Conservation (phyloP, 148 eudicot genomes). For the Amaranthus palmeri region DNA sequence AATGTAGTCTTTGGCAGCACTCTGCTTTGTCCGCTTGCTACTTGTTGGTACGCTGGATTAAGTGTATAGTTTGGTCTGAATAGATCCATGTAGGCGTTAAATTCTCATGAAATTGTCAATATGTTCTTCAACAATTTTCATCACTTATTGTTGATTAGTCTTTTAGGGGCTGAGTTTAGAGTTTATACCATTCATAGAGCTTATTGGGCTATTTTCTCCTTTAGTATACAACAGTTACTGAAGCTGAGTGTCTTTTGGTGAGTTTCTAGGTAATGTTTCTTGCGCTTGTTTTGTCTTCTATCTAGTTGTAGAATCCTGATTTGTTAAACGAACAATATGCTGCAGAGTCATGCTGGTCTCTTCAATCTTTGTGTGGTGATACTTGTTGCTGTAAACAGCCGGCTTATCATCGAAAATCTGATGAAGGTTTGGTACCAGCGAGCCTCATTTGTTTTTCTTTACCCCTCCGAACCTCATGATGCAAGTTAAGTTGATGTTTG, state of each 20-base stretch:
- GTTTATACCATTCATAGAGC: no score
- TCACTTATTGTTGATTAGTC: background rate
- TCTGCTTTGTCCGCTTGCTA: no score
- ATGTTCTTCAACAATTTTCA: background rate
- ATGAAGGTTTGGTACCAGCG: constrained; percentile 64
- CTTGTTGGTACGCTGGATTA: no score
- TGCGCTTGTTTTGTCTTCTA: background rate
- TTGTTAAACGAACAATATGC: background rate
- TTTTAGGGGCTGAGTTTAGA: background rate
- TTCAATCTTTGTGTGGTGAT: constrained; percentile 95
- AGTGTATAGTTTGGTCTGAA: no score
- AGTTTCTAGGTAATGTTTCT: background rate
- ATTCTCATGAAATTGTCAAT: background rate
- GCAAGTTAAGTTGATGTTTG: constrained; percentile 5
- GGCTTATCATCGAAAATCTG: constrained; percentile 93
- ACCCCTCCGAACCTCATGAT: background rate
- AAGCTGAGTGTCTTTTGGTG: background rate
- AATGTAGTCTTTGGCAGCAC: no score
- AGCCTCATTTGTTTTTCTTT: constrained; percentile 4
- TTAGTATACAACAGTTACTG: background rate
- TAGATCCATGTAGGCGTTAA: background rate
- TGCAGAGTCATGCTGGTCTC: constrained; percentile 97
- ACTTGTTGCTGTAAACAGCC: constrained; percentile 89
- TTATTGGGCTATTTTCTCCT: background rate
- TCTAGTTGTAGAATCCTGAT: background rate